Percentiles rank a stretch among this genome's conserved stretches.
Conservation (phyloP, 148 eudicot genomes). For the Silene latifolia region DNA sequence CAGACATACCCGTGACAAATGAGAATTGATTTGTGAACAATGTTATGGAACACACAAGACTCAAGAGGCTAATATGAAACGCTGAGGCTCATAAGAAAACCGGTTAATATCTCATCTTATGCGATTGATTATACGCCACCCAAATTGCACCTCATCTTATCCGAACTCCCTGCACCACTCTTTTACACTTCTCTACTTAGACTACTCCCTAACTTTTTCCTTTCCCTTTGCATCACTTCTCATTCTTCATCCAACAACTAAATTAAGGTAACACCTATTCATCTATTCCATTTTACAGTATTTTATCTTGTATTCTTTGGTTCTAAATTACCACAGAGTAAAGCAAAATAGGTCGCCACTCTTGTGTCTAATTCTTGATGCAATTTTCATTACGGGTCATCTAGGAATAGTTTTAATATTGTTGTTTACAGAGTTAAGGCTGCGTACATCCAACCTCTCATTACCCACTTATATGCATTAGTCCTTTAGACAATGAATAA, state of each 20-base stretch:
- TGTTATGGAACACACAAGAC: background rate
- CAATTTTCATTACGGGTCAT: too few relatives aligned
- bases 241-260: background rate
- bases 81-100: background rate
- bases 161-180: slow-evolving; percentile 13
- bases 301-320: too few relatives aligned
- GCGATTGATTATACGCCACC: slow-evolving; percentile 24
- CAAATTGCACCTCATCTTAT: slow-evolving; percentile 38
- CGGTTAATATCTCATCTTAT: slow-evolving; percentile 6
- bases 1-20: too few relatives aligned
- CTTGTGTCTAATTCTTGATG: too few relatives aligned
- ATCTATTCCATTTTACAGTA: background rate
- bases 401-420: too few relatives aligned
- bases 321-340: too few relatives aligned
- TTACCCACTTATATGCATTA: too few relatives aligned
- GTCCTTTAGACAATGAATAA: too few relatives aligned
- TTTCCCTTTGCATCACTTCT: slow-evolving; percentile 9
- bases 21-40: too few relatives aligned
- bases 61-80: background rate
- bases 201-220: background rate
- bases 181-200: slow-evolving; percentile 11
- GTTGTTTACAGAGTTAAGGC: too few relatives aligned
- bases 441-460: too few relatives aligned
- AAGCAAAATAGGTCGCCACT: too few relatives aligned
- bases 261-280: background rate